Percentiles rank a stretch among this genome's conserved stretches.
These are phyloP conservation scores for Cardiospermum halicacabum DNA, from an alignment of 345 rosid species.

Conservation along the genomic window DNA sequence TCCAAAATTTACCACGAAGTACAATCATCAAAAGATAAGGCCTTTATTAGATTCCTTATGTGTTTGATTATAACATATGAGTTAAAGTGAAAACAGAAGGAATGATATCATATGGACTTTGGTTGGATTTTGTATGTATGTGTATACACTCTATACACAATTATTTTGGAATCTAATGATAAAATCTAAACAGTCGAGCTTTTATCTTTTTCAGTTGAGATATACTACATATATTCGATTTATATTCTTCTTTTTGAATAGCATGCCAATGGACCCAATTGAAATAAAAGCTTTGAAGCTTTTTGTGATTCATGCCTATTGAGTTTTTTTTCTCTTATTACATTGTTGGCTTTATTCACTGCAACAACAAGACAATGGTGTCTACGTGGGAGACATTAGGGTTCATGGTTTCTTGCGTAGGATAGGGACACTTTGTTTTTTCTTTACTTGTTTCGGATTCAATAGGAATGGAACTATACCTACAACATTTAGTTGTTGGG, in stretches of 20 bases:
- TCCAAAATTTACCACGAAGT: too few species aligned
- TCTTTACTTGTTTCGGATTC: not conserved
- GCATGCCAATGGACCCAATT: conserved; percentile 23
- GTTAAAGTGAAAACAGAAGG: conserved; percentile 11
- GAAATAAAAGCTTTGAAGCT: conserved; percentile 11
- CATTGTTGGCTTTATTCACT: conserved; percentile 13
- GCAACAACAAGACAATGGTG: conserved; percentile 6
- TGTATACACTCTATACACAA: not conserved
- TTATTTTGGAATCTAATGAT: not conserved
- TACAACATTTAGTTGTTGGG: too few species aligned
- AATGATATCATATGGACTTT: not conserved
- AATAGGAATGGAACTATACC: too few species aligned
- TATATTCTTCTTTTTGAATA: conserved; percentile 19
- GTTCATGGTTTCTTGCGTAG: not conserved
- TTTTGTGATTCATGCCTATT: conserved; percentile 12
- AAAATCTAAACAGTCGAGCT: not conserved
- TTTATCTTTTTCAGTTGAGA: not conserved
- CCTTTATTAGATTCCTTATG: not conserved
- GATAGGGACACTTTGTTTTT: not conserved
- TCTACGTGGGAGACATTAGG: conserved; percentile 6
- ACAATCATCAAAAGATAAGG: not conserved
- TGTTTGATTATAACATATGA: not conserved
- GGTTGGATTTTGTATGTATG: not conserved
- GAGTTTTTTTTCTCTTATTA: not conserved
- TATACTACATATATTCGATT: not conserved